A percentile compares a stretch with the other conserved stretches of the same genome.
These are phyloP conservation scores for Aspergillus fumigatiaffinis DNA, from an alignment of 2,329 filamentous ascomycete species.

Conservation along the genomic window DNA sequence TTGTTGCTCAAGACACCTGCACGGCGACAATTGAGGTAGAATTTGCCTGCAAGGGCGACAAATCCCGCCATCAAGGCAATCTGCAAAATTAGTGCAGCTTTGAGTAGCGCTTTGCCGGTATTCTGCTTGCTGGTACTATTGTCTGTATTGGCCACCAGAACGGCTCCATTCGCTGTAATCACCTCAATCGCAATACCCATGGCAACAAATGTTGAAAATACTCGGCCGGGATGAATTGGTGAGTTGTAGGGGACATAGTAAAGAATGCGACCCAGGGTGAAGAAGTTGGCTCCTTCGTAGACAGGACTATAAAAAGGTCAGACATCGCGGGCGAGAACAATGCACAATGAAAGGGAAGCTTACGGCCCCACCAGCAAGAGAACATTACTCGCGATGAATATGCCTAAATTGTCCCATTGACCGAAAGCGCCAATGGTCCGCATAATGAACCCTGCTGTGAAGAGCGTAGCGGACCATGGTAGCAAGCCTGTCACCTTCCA, in stretches of 20 bases:
- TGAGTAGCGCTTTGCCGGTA: slow-evolving; percentile 45
- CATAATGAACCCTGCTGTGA: slow-evolving; percentile 36
- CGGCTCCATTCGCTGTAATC: slow-evolving; percentile 51
- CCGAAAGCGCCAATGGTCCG: slow-evolving; percentile 36
- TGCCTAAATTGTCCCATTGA: slow-evolving; percentile 30
- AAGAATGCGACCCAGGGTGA: slow-evolving; percentile 51
- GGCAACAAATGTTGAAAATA: slow-evolving; percentile 57
- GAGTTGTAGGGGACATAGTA: slow-evolving; percentile 47
- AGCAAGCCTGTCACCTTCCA: slow-evolving; percentile 41
- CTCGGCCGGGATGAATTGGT: slow-evolving; percentile 52
- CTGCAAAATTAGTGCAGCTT: slow-evolving; percentile 49
- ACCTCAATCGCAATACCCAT: slow-evolving; percentile 47
- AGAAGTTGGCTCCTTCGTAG: slow-evolving; percentile 47
- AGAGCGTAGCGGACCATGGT: slow-evolving; percentile 40
- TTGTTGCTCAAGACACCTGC: slow-evolving; percentile 42
- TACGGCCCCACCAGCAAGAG: slow-evolving; percentile 40
- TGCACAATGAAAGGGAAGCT: slow-evolving; percentile 6
- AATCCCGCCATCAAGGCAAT: slow-evolving; percentile 50
- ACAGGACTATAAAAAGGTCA: slow-evolving; percentile 27
- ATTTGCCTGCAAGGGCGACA: slow-evolving; percentile 42
- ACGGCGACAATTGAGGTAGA: slow-evolving; percentile 43
- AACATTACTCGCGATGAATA: slow-evolving; percentile 39
- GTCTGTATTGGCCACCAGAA: slow-evolving; percentile 40
- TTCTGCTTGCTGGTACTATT: slow-evolving; percentile 35
- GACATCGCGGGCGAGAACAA: not conserved